Percentiles rank a stretch among this genome's conserved stretches.
Evolutionary conservation across 2,329 filamentous ascomycete genomes (phyloP).

Genomic region (Exophiala xenobiotica): DNA sequence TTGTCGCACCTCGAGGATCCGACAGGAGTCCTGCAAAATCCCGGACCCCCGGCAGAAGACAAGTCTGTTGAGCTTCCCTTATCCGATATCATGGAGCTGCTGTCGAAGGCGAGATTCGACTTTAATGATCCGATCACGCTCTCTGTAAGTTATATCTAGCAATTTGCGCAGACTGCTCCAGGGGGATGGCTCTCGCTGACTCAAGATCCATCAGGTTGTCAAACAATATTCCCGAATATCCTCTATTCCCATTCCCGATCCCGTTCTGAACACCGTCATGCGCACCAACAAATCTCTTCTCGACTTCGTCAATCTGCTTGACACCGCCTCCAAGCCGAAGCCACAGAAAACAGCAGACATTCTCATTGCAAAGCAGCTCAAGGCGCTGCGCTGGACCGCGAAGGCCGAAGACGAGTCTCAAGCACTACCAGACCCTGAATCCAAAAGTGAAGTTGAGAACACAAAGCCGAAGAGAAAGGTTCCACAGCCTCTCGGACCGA

Average conservation of each 20-base stretch:
- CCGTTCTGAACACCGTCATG: constrained; percentile 57
- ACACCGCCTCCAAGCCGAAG: constrained; percentile 52
- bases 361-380: constrained; percentile 16
- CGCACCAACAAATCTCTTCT: constrained; percentile 57
- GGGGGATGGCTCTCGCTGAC: constrained; percentile 14
- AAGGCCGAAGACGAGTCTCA: not conserved
- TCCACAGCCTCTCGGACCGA: constrained; percentile 41
- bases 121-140: constrained; percentile 56
- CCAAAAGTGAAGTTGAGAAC: not conserved
- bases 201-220: constrained; percentile 58
- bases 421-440: not conserved
- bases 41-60: not conserved
- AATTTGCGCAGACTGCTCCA: not conserved
- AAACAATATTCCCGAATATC: constrained; percentile 81
- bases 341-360: constrained; percentile 42
- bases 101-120: constrained; percentile 57
- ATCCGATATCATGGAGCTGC: constrained; percentile 31
- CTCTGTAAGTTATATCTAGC: constrained; percentile 57
- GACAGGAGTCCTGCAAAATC: not conserved
- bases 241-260: constrained; percentile 73
- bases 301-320: constrained; percentile 36
- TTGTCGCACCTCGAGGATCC: constrained; percentile 17
- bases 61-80: constrained; percentile 30
- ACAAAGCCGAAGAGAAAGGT: constrained; percentile 4
- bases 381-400: constrained; percentile 10